A percentile compares a stretch with the other conserved stretches of the same genome.
Evolutionary conservation across 768 basidiomycete species (phyloP).

Genomic region (Auricularia heimuer): DNA sequence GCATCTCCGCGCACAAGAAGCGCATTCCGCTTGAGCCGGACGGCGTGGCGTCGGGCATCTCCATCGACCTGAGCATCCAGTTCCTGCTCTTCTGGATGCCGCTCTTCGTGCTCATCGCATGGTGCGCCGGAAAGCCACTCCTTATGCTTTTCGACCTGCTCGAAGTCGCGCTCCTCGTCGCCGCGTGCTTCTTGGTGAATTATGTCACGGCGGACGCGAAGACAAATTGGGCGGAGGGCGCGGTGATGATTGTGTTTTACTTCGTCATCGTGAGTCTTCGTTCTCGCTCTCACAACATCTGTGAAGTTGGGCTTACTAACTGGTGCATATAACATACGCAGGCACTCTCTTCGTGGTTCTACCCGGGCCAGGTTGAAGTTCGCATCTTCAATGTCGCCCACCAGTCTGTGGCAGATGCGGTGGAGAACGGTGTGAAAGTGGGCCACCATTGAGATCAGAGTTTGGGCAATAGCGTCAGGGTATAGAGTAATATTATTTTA

Average conservation of each 20-base stretch:
- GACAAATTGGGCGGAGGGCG: conserved; percentile 72
- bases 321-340: conserved; percentile 13
- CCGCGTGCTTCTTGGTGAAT: conserved; percentile 67
- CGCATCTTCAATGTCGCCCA: background rate
- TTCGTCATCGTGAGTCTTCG: conserved; percentile 43
- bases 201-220: conserved; percentile 71
- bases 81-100: conserved; percentile 76
- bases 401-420: background rate
- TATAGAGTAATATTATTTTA: too few species aligned
- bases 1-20: conserved; percentile 28
- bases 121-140: conserved; percentile 55
- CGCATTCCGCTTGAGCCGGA: conserved; percentile 14
- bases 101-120: conserved; percentile 53
- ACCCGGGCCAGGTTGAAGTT: conserved; percentile 45
- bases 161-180: conserved; percentile 48
- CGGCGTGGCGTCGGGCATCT: conserved; percentile 12
- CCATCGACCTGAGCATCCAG: conserved; percentile 71
- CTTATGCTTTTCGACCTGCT: conserved; percentile 61
- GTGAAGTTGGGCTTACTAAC: background rate
- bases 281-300: too few species aligned
- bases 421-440: background rate
- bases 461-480: too few species aligned
- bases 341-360: conserved; percentile 60
- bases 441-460: too few species aligned
- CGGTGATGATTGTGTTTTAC: conserved; percentile 57